These are phyloP conservation scores for Yamadazyma triangularis DNA, from an alignment of 1,139 yeast species.

Conservation along the genomic window DNA sequence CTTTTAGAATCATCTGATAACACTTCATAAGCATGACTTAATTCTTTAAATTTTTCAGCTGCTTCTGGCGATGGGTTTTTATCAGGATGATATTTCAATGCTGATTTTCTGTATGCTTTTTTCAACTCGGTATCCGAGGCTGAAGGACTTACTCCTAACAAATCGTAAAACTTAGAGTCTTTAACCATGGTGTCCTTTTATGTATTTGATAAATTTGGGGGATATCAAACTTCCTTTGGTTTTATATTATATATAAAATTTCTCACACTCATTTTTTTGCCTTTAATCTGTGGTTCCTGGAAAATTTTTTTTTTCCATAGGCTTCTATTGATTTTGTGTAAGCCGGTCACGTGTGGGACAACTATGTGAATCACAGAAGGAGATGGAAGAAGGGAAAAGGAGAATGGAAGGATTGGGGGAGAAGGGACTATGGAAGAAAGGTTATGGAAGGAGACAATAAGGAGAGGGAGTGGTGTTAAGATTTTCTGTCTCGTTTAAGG, in stretches of 20 bases:
- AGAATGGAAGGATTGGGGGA: no score
- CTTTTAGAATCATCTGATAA: constrained; percentile 86
- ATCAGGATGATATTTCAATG: constrained; percentile 94
- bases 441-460: no score
- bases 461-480: no score
- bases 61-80: constrained; percentile 77
- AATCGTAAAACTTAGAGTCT: constrained; percentile 84
- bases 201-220: no score
- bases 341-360: neutral
- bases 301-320: neutral
- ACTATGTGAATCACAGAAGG: no score
- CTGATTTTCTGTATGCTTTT: constrained; percentile 92
- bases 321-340: neutral
- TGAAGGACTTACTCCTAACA: constrained; percentile 71
- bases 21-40: constrained; percentile 86
- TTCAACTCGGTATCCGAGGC: constrained; percentile 85
- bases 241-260: no score
- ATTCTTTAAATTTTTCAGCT: constrained; percentile 92
- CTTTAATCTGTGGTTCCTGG: neutral
- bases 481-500: no score
- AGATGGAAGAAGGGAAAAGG: no score
- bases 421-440: no score
- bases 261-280: neutral
- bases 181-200: constrained; percentile 91
- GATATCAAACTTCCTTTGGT: no score